A percentile compares a stretch with the other conserved stretches of the same genome.
These are phyloP conservation scores for Tricholoma sp. DNA, from an alignment of 768 basidiomycete species.

Conservation along the genomic window DNA sequence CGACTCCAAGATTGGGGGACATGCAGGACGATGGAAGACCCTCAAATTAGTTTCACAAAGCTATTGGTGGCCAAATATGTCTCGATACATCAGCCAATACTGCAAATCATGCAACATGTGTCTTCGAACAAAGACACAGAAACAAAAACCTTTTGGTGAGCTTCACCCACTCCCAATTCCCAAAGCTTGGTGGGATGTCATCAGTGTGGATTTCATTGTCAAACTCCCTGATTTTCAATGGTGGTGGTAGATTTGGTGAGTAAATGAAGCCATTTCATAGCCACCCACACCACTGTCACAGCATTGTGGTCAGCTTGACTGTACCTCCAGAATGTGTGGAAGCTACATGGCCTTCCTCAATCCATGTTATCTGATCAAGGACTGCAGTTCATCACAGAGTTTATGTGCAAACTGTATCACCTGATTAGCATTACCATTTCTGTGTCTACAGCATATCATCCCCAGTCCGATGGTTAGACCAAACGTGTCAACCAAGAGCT, in stretches of 20 bases:
- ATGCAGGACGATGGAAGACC: too few relatives aligned
- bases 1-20: too few relatives aligned
- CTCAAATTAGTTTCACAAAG: too few relatives aligned
- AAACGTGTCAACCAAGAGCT: too few relatives aligned
- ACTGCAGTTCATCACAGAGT: not conserved
- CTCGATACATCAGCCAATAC: constrained; percentile 16
- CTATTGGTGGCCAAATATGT: too few relatives aligned
- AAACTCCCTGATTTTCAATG: constrained; percentile 2
- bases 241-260: not conserved
- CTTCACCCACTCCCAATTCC: constrained; percentile 1
- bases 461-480: too few relatives aligned
- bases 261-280: constrained; percentile 2
- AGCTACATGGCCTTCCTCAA: not conserved
- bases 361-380: not conserved
- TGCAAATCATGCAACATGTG: not conserved
- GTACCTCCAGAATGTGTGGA: not conserved
- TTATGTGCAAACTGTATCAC: not conserved
- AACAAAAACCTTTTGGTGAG: not conserved
- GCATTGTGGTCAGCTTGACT: constrained; percentile 3
- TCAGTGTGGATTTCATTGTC: not conserved
- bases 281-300: constrained; percentile 7
- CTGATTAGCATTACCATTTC: too few relatives aligned
- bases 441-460: too few relatives aligned
- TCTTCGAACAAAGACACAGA: not conserved
- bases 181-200: not conserved